Evolutionary conservation across 352 stramenopile species (phyloP).

Genomic region (Peronospora destructor): DNA sequence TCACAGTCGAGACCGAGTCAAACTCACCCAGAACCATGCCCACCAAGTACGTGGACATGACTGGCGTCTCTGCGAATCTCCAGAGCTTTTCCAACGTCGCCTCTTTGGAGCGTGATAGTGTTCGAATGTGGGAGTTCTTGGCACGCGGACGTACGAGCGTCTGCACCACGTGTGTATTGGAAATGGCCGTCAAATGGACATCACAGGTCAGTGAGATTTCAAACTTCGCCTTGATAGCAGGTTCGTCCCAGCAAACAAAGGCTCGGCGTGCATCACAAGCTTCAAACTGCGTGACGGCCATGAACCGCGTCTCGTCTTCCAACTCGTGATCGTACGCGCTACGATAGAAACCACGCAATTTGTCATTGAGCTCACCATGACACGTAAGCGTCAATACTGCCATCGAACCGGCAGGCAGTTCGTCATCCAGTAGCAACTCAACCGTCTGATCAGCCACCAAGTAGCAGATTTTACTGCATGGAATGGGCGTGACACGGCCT

Average conservation of each 20-base stretch:
- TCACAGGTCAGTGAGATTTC: constrained; percentile 89
- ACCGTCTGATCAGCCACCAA: constrained; percentile 47
- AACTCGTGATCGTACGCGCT: constrained; percentile 88
- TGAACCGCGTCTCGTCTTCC: constrained; percentile 87
- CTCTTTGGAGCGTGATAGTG: constrained; percentile 27
- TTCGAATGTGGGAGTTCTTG: constrained; percentile 47
- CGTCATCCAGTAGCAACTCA: constrained; percentile 40
- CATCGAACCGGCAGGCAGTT: constrained; percentile 26
- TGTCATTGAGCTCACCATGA: constrained; percentile 81
- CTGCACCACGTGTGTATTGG: constrained; percentile 94
- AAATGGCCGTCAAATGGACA: constrained; percentile 87
- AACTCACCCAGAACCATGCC: constrained; percentile 93
- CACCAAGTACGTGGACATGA: constrained; percentile 97
- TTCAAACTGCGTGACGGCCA: constrained; percentile 88
- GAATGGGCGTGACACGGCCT: constrained; percentile 26
- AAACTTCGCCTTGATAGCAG: constrained; percentile 93
- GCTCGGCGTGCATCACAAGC: constrained; percentile 86
- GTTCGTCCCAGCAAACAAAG: constrained; percentile 98
- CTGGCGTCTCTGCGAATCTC: constrained; percentile 88
- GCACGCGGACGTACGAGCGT: constrained; percentile 48
- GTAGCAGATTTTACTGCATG: constrained; percentile 53
- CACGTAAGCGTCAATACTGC: constrained; percentile 44
- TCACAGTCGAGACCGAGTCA: constrained; percentile 89
- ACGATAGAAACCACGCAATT: constrained; percentile 96
- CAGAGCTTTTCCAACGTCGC: constrained; percentile 54